Conservation (phyloP, 768 basidiomycete species). For the Arthromyces matolae region DNA sequence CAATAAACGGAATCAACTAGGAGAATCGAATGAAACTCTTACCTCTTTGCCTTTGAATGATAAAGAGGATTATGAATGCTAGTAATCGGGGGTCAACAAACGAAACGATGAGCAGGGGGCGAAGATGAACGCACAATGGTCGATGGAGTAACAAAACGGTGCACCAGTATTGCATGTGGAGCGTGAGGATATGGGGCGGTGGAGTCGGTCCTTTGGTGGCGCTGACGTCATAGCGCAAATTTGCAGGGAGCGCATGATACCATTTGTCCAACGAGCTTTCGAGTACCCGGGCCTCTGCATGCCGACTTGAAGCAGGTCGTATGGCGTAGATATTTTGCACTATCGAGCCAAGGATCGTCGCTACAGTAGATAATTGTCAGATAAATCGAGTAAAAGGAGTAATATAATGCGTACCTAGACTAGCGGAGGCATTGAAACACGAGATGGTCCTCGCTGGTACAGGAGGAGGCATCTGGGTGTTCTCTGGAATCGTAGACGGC, state of each 20-base stretch:
- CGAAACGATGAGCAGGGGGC: no score
- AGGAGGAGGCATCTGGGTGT: constrained; percentile 25
- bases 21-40: constrained; percentile 18
- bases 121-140: constrained; percentile 72
- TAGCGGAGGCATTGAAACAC: constrained; percentile 75
- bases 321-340: constrained; percentile 72
- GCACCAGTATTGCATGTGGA: constrained; percentile 89
- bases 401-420: constrained; percentile 49
- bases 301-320: constrained; percentile 50
- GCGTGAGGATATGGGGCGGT: constrained; percentile 63
- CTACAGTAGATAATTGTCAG: constrained; percentile 31
- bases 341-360: constrained; percentile 64
- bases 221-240: constrained; percentile 60
- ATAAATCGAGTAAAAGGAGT: constrained; percentile 6
- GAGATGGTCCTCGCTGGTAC: constrained; percentile 54
- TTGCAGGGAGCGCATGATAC: constrained; percentile 67
- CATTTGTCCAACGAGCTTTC: constrained; percentile 69
- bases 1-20: not conserved
- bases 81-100: constrained; percentile 7
- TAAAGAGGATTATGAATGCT: constrained; percentile 39
- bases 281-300: constrained; percentile 51
- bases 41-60: constrained; percentile 36
- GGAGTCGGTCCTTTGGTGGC: constrained; percentile 39
- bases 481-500: constrained; percentile 28
- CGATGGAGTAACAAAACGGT: constrained; percentile 70